Percentiles rank a stretch among this genome's conserved stretches.
Evolutionary conservation across 805 yeast genomes (phyloP).

Genomic region (Debaryomyces hansenii): DNA sequence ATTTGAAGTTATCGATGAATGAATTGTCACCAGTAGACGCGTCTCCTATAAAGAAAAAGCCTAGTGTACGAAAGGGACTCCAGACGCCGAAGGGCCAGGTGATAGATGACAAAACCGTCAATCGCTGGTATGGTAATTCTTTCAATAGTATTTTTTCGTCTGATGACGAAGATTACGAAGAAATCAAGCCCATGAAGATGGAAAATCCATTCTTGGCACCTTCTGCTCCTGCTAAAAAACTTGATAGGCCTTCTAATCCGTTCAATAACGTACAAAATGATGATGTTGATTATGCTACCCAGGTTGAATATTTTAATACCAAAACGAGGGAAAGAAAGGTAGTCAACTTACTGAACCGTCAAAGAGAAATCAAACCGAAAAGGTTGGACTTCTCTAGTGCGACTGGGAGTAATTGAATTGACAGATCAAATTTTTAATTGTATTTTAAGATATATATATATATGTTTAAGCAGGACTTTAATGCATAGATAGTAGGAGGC

Average conservation of each 20-base stretch:
- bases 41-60: neutral
- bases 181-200: constrained; percentile 1
- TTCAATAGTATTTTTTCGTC: constrained; percentile 25
- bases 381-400: constrained; percentile 28
- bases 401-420: neutral
- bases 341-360: constrained; percentile 31
- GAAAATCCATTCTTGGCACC: constrained; percentile 4
- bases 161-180: constrained; percentile 24
- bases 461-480: neutral
- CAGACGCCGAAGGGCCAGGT: constrained; percentile 32
- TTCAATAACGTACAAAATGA: neutral
- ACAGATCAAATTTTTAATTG: neutral
- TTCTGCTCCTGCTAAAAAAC: neutral
- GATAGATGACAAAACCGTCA: constrained; percentile 30
- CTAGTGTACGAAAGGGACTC: constrained; percentile 11
- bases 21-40: neutral
- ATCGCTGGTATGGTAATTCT: constrained; percentile 40
- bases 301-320: constrained; percentile 31
- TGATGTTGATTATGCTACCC: constrained; percentile 19
- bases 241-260: neutral
- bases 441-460: neutral
- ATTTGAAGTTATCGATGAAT: neutral
- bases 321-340: constrained; percentile 37
- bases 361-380: constrained; percentile 36
- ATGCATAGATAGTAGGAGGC: neutral